Evolutionary conservation across 2,329 filamentous ascomycete genomes (phyloP).

Genomic region (Fusarium illudens): DNA sequence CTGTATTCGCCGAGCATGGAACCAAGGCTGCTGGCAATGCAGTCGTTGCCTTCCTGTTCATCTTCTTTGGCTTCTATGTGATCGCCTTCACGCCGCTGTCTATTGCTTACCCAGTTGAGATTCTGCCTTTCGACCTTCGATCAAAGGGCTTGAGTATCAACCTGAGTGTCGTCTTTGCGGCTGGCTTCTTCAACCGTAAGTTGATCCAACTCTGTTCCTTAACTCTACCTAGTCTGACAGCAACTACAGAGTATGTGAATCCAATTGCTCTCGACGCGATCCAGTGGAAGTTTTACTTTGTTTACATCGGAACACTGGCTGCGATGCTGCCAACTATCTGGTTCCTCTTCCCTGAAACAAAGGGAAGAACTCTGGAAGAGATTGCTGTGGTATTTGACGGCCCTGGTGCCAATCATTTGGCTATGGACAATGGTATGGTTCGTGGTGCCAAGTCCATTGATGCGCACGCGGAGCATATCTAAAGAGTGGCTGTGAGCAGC

Average conservation of each 20-base stretch:
- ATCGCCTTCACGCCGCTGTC: constrained; percentile 18
- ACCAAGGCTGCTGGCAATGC: constrained; percentile 10
- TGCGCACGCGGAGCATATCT: constrained; percentile 4
- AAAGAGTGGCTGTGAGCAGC: neutral
- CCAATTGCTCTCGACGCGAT: constrained; percentile 24
- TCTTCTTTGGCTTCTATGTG: constrained; percentile 29
- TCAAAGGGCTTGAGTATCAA: constrained; percentile 26
- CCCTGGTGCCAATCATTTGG: neutral
- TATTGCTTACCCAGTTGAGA: constrained; percentile 23
- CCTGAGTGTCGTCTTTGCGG: constrained; percentile 11
- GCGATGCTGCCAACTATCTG: constrained; percentile 8
- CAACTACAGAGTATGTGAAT: constrained; percentile 16
- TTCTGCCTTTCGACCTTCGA: constrained; percentile 15
- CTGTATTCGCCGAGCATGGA: constrained; percentile 1
- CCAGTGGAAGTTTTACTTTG: constrained; percentile 24
- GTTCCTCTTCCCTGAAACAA: constrained; percentile 28
- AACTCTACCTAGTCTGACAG: neutral
- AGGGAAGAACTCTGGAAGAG: constrained; percentile 25
- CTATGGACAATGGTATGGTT: neutral
- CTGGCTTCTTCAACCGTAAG: constrained; percentile 19
- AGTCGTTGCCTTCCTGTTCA: constrained; percentile 19
- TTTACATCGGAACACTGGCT: constrained; percentile 18
- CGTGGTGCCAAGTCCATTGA: constrained; percentile 8
- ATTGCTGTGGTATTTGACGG: constrained; percentile 22
- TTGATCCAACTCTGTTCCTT: rapidly evolving